Percentiles rank a stretch among this genome's conserved stretches.
These are phyloP conservation scores for Wickerhamomyces hampshirensis DNA, from an alignment of 805 yeast species.

Conservation along the genomic window DNA sequence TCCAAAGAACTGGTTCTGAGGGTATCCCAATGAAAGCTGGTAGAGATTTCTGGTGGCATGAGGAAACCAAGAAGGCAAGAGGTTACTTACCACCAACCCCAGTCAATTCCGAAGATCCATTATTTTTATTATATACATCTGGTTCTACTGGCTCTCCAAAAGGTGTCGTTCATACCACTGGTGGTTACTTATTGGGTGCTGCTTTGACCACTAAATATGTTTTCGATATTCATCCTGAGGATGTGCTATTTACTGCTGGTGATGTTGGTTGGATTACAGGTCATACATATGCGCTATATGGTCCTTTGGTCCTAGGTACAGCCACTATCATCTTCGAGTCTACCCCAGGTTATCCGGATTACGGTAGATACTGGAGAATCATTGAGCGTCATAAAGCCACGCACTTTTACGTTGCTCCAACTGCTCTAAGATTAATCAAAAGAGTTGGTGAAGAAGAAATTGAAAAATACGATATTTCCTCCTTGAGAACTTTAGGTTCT, in stretches of 20 bases:
- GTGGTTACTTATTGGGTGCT: conserved; percentile 92
- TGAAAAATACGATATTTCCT: conserved; percentile 71
- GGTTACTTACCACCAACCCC: conserved; percentile 84
- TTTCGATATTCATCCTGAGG: conserved; percentile 87
- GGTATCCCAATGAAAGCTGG: conserved; percentile 68
- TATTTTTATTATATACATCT: conserved; percentile 92
- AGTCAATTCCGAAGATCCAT: conserved; percentile 89
- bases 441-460: conserved; percentile 87
- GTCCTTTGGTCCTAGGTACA: conserved; percentile 85
- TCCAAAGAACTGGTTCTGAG: conserved; percentile 77
- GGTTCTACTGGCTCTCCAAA: conserved; percentile 99
- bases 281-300: conserved; percentile 92
- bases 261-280: conserved; percentile 99
- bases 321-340: conserved; percentile 94
- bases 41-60: conserved; percentile 96
- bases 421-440: conserved; percentile 87
- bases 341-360: conserved; percentile 95
- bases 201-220: conserved; percentile 87
- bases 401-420: conserved; percentile 97
- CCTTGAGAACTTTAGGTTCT: conserved; percentile 91
- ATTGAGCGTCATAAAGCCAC: conserved; percentile 88
- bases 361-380: conserved; percentile 95
- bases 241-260: conserved; percentile 92
- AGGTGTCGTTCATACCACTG: conserved; percentile 95
- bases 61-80: conserved; percentile 74